Evolutionary conservation across 2,329 filamentous ascomycete species (phyloP).

Genomic region (Xylariomycetidae sp.): DNA sequence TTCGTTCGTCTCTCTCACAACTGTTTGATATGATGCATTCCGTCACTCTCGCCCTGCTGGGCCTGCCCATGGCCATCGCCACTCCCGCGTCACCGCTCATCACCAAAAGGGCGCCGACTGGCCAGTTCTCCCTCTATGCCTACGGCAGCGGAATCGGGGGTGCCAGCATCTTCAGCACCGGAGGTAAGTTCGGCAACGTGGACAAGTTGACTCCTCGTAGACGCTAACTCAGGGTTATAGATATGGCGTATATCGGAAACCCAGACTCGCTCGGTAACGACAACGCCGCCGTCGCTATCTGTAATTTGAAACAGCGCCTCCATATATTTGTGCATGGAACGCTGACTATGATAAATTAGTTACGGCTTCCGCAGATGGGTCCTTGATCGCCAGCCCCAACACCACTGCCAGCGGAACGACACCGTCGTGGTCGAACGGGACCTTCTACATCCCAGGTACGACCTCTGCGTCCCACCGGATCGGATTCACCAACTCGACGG

Average conservation of each 20-base stretch:
- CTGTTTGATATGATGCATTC: constrained; percentile 2
- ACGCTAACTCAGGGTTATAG: background rate
- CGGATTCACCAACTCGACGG: constrained; percentile 12
- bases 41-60: constrained; percentile 1
- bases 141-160: constrained; percentile 22
- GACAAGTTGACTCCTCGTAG: no score
- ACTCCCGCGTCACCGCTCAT: constrained; percentile 4
- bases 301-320: no score
- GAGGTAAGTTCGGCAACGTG: constrained; percentile 19
- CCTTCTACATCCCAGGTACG: constrained; percentile 17
- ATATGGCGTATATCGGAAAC: constrained; percentile 1
- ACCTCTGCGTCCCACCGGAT: constrained; percentile 13
- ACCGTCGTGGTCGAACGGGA: constrained; percentile 19
- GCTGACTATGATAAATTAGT: no score
- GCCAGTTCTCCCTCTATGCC: constrained; percentile 21
- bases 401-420: constrained; percentile 5
- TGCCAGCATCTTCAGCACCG: constrained; percentile 17
- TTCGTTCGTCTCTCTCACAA: no score
- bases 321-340: no score
- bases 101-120: constrained; percentile 9
- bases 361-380: no score
- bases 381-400: constrained; percentile 15
- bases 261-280: constrained; percentile 10
- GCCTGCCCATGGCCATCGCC: constrained; percentile 1
- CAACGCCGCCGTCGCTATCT: constrained; percentile 1